phyloP scores from a whole-genome alignment of 306 rosid species.

The Dicorynia guianensis region DNA sequence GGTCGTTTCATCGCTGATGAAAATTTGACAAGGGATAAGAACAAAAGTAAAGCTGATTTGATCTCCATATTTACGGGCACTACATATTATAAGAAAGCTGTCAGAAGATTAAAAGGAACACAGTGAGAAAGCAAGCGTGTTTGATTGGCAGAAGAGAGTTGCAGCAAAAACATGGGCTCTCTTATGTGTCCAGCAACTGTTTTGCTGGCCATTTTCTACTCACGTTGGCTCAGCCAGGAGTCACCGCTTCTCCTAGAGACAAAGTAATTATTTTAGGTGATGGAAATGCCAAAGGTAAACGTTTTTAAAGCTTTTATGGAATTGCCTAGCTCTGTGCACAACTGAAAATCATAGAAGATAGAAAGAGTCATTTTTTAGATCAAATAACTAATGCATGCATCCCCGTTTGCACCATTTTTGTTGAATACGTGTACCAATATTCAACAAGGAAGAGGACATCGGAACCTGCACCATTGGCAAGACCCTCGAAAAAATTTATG shows the following conservation, averaged over 20 bases:
- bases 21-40: constrained; percentile 46
- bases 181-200: constrained; percentile 57
- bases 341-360: too few species aligned
- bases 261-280: constrained; percentile 54
- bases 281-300: constrained; percentile 54
- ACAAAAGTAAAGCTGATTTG: background rate
- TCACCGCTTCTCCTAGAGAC: constrained; percentile 58
- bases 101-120: constrained; percentile 6
- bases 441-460: constrained; percentile 62
- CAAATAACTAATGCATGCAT: too few species aligned
- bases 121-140: too few species aligned
- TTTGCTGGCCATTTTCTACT: constrained; percentile 53
- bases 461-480: constrained; percentile 50
- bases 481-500: constrained; percentile 34
- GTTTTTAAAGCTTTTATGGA: too few species aligned
- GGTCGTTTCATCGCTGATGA: background rate
- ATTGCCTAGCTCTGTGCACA: too few species aligned
- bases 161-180: constrained; percentile 69
- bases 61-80: too few species aligned
- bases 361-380: too few species aligned
- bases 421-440: constrained; percentile 38
- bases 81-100: background rate
- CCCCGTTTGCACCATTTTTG: too few species aligned
- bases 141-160: background rate
- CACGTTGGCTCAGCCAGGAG: constrained; percentile 50